Base-by-base conservation (phyloP, 768 basidiomycete genomes). In the Mycena belliarum region DNA sequence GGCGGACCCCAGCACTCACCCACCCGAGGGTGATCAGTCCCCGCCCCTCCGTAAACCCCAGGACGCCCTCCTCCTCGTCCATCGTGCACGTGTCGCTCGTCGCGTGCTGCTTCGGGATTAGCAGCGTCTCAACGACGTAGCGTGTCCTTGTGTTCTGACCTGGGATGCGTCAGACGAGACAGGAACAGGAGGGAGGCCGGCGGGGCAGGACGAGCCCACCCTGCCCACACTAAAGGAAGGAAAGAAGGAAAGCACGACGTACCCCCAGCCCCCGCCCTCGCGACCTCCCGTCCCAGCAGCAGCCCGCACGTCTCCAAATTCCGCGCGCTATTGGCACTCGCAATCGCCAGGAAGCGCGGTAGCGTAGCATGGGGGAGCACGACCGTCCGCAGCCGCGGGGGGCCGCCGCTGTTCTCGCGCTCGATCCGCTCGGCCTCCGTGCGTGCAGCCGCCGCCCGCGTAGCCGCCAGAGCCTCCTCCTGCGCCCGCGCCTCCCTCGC, bases 31-130 rank as follows among this genome's bases (percentile, higher is more conserved):
- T 94, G 48, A 95, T 87, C 66, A 95, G 71, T 63, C 82, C 83
- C 60, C 89, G 76, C 67, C 87, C 84, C 68, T 93, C 90, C 63
- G 91, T 92, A 68, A 95, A 93, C 64, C 85, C 82, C 72, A 94
- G 73, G 8, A 94, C 91, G 44, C 92, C 75, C 69, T 95, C 93
- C 65, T 95, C 94, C 68, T 89, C 87, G 51, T 92, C 87, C 89
- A 94, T 95, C 29, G 87, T 86, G 70, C 94, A 96, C n/a, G 92
- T 93, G 74, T 96, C 92, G 56, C 87, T 85, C 61, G 92, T 93
- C 57, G 90, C 87, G 56, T 85, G 87, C 66, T 96, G 94, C 70
- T 83, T 89, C n/a, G 94, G 94, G 18, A 96, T 87, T 66, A 96
- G 72, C 67, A 96, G 70, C 46, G 88, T 89, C 53, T 91, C 87